These are phyloP conservation scores for Phaeosphaeriaceae sp. DNA, from an alignment of 2,329 filamentous ascomycete species.

Conservation along the genomic window DNA sequence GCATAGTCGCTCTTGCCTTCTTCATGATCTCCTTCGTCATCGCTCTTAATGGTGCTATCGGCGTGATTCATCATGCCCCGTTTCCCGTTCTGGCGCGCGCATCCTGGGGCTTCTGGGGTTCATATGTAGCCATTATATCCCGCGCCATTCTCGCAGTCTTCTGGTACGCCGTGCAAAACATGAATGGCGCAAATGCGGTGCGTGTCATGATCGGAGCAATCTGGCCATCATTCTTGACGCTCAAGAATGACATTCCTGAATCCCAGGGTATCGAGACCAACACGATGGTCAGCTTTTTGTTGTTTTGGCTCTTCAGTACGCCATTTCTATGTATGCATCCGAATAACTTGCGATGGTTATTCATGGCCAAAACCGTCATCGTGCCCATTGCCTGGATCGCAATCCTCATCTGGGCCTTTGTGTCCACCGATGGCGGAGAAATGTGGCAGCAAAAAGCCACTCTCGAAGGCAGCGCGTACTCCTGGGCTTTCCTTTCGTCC, in stretches of 20 bases:
- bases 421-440: conserved; percentile 60
- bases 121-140: conserved; percentile 62
- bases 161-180: conserved; percentile 72
- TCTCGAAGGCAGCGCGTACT: conserved; percentile 58
- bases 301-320: conserved; percentile 65
- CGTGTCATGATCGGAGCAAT: conserved; percentile 62
- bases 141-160: conserved; percentile 63
- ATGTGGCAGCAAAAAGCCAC: conserved; percentile 57
- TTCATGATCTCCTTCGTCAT: conserved; percentile 67
- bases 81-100: conserved; percentile 65
- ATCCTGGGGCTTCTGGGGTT: conserved; percentile 65
- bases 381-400: conserved; percentile 67
- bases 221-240: conserved; percentile 63
- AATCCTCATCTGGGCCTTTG: conserved; percentile 69
- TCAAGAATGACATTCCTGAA: conserved; percentile 61
- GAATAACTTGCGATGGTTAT: conserved; percentile 61
- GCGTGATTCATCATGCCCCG: conserved; percentile 57
- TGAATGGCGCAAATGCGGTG: conserved; percentile 65
- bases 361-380: conserved; percentile 55
- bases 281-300: conserved; percentile 63
- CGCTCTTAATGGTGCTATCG: conserved; percentile 63
- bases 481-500: conserved; percentile 61
- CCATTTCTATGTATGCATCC: conserved; percentile 64
- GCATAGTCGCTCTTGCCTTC: conserved; percentile 60
- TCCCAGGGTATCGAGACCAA: conserved; percentile 63